Evolutionary conservation across 805 yeast species (phyloP).

Genomic region (Phaffomyces thermotolerans): DNA sequence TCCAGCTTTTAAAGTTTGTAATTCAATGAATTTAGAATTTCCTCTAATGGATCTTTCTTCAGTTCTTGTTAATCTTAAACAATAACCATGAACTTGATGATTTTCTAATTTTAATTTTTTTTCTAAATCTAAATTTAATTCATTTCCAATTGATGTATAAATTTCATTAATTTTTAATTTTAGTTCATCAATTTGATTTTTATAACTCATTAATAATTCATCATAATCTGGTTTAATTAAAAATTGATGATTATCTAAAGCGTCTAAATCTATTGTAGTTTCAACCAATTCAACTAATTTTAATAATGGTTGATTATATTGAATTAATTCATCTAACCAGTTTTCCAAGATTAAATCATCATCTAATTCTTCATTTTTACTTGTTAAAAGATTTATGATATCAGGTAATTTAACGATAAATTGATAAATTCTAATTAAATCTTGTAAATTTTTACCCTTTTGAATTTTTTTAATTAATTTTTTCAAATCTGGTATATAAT

Average conservation of each 20-base stretch:
- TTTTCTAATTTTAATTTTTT: conserved; percentile 86
- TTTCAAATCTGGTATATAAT: conserved; percentile 76
- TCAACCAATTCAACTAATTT: conserved; percentile 84
- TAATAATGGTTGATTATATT: conserved; percentile 42
- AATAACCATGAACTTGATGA: conserved; percentile 88
- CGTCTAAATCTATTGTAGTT: conserved; percentile 82
- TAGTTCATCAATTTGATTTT: conserved; percentile 47
- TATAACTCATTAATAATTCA: conserved; percentile 58
- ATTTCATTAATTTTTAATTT: conserved; percentile 48
- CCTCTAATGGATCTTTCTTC: conserved; percentile 78
- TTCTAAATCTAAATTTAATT: conserved; percentile 73
- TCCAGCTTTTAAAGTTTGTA: conserved; percentile 93
- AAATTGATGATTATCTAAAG: conserved; percentile 75
- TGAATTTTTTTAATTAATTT: conserved; percentile 64
- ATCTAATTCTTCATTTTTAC: conserved; percentile 28
- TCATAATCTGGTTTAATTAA: conserved; percentile 88
- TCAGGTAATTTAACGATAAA: conserved; percentile 67
- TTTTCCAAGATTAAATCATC: conserved; percentile 34
- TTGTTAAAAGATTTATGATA: conserved; percentile 44
- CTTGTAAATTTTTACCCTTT: conserved; percentile 55
- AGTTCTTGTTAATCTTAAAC: conserved; percentile 83
- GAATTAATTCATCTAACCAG: conserved; percentile 55
- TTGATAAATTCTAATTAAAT: conserved; percentile 84
- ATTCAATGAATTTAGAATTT: conserved; percentile 53
- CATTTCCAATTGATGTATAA: conserved; percentile 64